Evolutionary conservation across 805 yeast species (phyloP).

Genomic region (Candida caryicola): DNA sequence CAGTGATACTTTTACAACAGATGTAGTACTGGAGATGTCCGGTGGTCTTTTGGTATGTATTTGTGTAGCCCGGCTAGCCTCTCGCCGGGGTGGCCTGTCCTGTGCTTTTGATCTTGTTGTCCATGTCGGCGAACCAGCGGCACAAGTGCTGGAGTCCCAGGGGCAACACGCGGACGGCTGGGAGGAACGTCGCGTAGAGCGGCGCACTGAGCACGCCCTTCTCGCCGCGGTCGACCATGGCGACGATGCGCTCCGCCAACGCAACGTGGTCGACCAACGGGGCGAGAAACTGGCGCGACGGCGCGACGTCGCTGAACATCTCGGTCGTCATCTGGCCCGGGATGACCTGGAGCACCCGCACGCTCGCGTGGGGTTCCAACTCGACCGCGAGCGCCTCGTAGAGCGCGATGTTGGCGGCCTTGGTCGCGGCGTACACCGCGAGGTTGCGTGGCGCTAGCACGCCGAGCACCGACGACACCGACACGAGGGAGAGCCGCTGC

Average conservation of each 20-base stretch:
- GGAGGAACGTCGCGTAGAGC: conserved; percentile 45
- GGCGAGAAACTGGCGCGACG: conserved; percentile 43
- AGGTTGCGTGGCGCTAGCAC: conserved; percentile 47
- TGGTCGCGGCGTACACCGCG: conserved; percentile 48
- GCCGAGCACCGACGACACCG: conserved; percentile 48
- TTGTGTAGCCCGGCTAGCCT: no score
- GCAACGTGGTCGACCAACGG: conserved; percentile 42
- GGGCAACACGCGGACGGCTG: conserved; percentile 43
- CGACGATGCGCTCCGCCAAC: conserved; percentile 35
- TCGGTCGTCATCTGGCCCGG: conserved; percentile 52
- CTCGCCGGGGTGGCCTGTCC: no score
- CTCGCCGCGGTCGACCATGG: conserved; percentile 34
- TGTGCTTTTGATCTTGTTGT: conserved; percentile 27
- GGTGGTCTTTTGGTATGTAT: no score
- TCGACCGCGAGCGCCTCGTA: conserved; percentile 48
- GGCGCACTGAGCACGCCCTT: conserved; percentile 46
- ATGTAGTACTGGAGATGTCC: no score
- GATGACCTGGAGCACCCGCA: conserved; percentile 37
- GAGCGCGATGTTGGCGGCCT: conserved; percentile 43
- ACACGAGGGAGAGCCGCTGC: conserved; percentile 34
- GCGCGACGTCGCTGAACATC: conserved; percentile 49
- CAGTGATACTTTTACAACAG: no score
- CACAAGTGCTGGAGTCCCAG: conserved; percentile 32
- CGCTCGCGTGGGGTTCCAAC: conserved; percentile 15
- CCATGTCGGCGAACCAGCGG: conserved; percentile 38